Conservation (phyloP, 1,139 yeast genomes). For the Sugiyamaella novakii region DNA sequence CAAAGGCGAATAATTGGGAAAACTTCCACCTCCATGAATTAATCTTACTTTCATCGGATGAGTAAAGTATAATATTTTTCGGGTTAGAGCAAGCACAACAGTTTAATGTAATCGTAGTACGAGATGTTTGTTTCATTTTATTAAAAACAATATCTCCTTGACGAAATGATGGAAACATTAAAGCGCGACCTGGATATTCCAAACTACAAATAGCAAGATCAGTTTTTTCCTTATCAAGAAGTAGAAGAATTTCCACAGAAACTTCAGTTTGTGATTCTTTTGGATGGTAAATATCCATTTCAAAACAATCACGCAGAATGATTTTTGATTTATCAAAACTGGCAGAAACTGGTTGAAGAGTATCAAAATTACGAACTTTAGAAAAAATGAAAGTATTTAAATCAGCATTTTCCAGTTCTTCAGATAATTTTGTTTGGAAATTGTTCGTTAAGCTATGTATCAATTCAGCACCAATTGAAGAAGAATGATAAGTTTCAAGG, state of each 20-base stretch:
- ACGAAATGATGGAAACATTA: conserved; percentile 43
- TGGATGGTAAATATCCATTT: conserved; percentile 39
- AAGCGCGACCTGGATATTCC: conserved; percentile 41
- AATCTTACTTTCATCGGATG: conserved; percentile 36
- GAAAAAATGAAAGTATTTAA: conserved; percentile 36
- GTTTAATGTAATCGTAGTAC: conserved; percentile 25
- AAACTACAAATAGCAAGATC: conserved; percentile 43
- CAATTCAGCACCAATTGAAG: conserved; percentile 23
- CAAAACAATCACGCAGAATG: conserved; percentile 40
- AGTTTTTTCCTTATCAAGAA: conserved; percentile 26
- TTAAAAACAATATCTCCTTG: conserved; percentile 37
- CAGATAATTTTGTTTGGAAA: conserved; percentile 29
- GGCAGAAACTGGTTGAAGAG: conserved; percentile 36
- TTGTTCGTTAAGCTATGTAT: conserved; percentile 30
- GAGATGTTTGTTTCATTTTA: conserved; percentile 14
- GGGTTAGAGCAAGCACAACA: conserved; percentile 31
- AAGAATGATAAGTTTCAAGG: conserved; percentile 18
- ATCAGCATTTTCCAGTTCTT: conserved; percentile 33
- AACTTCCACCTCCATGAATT: conserved; percentile 37
- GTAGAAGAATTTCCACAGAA: conserved; percentile 38
- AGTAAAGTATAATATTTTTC: conserved; percentile 29
- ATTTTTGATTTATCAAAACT: conserved; percentile 38
- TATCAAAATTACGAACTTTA: conserved; percentile 38
- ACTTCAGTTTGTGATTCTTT: conserved; percentile 29
- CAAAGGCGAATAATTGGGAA: conserved; percentile 29